Evolutionary conservation across 768 basidiomycete species (phyloP), one percentile per base, ranked within the genome.

Genomic region (Rhizopogon roseolus): DNA sequence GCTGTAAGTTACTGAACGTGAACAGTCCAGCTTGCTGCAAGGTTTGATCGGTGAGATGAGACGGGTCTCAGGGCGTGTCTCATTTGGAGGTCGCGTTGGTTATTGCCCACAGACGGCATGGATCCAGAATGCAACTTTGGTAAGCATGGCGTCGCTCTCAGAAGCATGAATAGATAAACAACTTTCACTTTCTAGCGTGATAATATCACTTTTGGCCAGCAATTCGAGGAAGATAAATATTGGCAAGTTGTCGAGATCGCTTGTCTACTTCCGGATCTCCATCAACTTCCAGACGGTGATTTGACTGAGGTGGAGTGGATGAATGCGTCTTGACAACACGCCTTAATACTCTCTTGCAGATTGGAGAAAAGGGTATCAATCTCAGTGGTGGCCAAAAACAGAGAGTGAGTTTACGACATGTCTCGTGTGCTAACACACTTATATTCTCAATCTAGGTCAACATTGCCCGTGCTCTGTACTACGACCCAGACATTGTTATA

Each of bases 21-120:
- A 39, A 36, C 46, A 80, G 74, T 81, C 81, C 16, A 81, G 80
- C 63, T 61, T 84, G 32, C 66, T 85, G 6, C 76, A 81, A 60
- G 84, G 82, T 4, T 68, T 90, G 27, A 78, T 88, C 38, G 86
- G 88, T 5, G 88, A 88, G 67, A 88, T 88, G 86, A 72, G 77
- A 16, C 73, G 71, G 53, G 57, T 74, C 2, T 64, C 68, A 8
- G 88, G 88, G 0, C 63, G 67, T 11, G 77, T 85, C 37, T 68
- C 72, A 0, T 83, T 88, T 58, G 82, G 87, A 6, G 86, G 87
- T 0, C 68, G 71, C 13, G 75, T 88, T 9, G 85, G 80, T 5
- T 90, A 88, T 62, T 86, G 84, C 62, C 76, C 86, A 14, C 88
- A 90, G 66, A 80, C 78, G 0, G 84, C 86, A 0, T 90, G 87